Conservation (phyloP, 202 grass and related monocot genomes). For the Zoysia matrella region DNA sequence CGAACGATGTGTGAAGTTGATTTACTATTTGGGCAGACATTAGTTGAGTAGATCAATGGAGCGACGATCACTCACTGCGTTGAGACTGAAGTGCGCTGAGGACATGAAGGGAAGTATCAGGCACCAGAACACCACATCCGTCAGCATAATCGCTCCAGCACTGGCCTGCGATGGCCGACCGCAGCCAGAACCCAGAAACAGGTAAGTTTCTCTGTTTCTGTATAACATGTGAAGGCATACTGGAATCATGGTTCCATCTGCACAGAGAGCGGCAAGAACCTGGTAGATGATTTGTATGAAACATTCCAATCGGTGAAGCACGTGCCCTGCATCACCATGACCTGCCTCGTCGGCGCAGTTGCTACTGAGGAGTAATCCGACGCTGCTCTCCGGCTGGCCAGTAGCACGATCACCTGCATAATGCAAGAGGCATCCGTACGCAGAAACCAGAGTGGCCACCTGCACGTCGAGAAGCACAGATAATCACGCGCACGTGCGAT, state of each 20-base stretch:
- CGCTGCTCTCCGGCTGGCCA: not conserved
- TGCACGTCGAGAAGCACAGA: not conserved
- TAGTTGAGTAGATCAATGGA: not conserved
- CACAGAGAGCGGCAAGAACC: conserved; percentile 14
- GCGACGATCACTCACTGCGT: conserved; percentile 47
- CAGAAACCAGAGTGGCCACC: conserved; percentile 48
- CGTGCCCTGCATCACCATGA: not conserved
- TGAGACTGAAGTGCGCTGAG: conserved; percentile 55
- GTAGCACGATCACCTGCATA: not conserved
- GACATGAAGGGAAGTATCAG: conserved; percentile 55
- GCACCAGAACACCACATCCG: conserved; percentile 65
- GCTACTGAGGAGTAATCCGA: conserved; percentile 9
- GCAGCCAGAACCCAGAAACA: too few species aligned
- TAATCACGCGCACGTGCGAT: not conserved
- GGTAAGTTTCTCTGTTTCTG: too few species aligned
- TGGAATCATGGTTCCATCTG: not conserved
- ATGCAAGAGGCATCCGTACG: conserved; percentile 44
- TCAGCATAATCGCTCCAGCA: conserved; percentile 56
- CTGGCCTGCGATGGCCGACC: conserved; percentile 21
- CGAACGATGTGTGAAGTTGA: not conserved
- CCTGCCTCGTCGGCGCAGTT: not conserved
- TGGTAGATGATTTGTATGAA: conserved; percentile 61
- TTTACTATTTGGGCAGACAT: not conserved
- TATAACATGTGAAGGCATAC: too few species aligned
- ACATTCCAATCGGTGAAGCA: conserved; percentile 29